Evolutionary conservation across 1,284 basidiomycete species (phyloP), one percentile per base, ranked within the genome.

Genomic region (Salmacisia buchloeana): DNA sequence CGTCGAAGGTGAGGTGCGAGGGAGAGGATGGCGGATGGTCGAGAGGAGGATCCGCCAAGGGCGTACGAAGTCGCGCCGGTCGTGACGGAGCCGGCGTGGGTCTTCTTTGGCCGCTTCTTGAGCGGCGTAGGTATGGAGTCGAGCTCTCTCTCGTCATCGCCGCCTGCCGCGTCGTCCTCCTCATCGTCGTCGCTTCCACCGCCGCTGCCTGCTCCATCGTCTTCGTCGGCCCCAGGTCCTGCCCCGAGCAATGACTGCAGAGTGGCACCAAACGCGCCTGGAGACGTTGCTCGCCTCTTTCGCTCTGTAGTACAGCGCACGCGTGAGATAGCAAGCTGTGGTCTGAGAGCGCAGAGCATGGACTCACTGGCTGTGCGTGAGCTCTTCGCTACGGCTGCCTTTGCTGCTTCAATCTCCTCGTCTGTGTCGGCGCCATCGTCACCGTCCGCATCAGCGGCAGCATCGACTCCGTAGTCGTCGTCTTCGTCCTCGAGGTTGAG

Each of bases 1-100:
- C 69, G 64, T 38, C 75, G 69, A 12, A 79, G 59, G 27, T 75
- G 71, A 1, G 77, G 77, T 3, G 77, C 77, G 21, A 79, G 69
- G 45, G 77, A 77, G 5, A 79, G 65, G 59, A 79, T 79, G 29
- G 74, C 64, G 13, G 67, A 66, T 2, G 59, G 52, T 5, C 39
- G 39, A 18, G 34, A n/a, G 45, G 46, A 18, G 21, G 45, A 33
- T 15, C 15, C 15, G 7, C 15, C 54, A 29, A n/a, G n/a, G n/a
- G n/a, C n/a, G n/a, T n/a, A n/a, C n/a, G n/a, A n/a, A n/a, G n/a
- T n/a, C n/a, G 31, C 25, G 33, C 18, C 31, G 29, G 49, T 27
- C 9, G 60, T 49, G 23, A n/a, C 15, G 2, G 65, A n/a, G n/a
- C n/a, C n/a, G n/a, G n/a, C n/a, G n/a, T n/a, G n/a, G n/a, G n/a